Conservation (phyloP, 2,329 filamentous ascomycete genomes). For the Phyllosticta citrichinensis region DNA sequence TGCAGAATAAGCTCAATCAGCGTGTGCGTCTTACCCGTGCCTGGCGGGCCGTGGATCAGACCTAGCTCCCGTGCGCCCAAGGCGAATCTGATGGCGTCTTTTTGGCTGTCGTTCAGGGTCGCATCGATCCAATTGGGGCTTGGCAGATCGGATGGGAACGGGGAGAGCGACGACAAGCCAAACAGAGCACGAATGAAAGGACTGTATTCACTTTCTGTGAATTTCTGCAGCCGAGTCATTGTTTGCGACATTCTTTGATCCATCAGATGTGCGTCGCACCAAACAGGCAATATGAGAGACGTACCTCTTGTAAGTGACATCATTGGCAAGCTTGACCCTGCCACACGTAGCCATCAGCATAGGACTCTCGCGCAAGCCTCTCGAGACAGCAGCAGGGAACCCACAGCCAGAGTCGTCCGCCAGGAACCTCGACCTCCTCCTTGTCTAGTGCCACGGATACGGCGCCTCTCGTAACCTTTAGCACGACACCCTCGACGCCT, state of each 20-base stretch:
- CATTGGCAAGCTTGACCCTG: conserved; percentile 57
- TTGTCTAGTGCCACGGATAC: conserved; percentile 62
- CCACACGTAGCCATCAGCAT: conserved; percentile 23
- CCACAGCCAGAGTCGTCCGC: conserved; percentile 53
- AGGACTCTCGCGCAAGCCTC: background rate
- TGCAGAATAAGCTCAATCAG: conserved; percentile 94
- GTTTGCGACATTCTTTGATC: conserved; percentile 48
- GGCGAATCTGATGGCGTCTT: conserved; percentile 65
- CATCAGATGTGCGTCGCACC: conserved; percentile 5
- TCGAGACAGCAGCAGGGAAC: conserved; percentile 22
- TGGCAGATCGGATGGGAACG: conserved; percentile 35
- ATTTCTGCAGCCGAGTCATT: conserved; percentile 50
- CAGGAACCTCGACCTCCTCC: conserved; percentile 45
- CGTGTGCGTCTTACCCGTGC: conserved; percentile 95
- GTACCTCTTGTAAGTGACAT: conserved; percentile 54
- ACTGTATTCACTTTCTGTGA: conserved; percentile 45
- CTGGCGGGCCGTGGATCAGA: conserved; percentile 88
- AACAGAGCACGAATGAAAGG: conserved; percentile 52
- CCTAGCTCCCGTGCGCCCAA: conserved; percentile 72
- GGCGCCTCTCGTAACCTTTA: conserved; percentile 47
- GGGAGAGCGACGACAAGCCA: conserved; percentile 45
- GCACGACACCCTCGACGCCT: conserved; percentile 61
- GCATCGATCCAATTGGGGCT: conserved; percentile 46
- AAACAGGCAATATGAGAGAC: background rate
- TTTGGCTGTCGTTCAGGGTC: conserved; percentile 51